Conservation (phyloP, 2,329 filamentous ascomycete genomes). For the Fusarium chaquense region DNA sequence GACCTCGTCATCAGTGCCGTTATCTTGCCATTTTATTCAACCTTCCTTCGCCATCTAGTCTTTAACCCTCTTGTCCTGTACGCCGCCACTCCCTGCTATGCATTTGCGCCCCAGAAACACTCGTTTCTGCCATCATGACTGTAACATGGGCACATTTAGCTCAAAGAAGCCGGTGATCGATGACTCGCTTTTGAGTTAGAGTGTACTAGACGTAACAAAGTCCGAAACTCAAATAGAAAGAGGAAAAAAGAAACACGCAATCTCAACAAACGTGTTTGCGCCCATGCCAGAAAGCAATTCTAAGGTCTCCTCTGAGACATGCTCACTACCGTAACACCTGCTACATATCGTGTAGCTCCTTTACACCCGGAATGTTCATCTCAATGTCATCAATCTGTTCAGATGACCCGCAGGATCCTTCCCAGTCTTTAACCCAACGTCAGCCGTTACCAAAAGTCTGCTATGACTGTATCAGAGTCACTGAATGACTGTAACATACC, state of each 20-base stretch:
- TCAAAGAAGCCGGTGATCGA: constrained; percentile 5
- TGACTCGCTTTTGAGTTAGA: constrained; percentile 22
- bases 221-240: constrained; percentile 15
- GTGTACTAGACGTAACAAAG: constrained; percentile 19
- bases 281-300: constrained; percentile 3
- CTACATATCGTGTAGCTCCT: constrained; percentile 55
- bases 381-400: constrained; percentile 66
- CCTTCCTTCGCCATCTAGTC: not conserved
- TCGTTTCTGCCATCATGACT: constrained; percentile 17
- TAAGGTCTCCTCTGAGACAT: constrained; percentile 3
- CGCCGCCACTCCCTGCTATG: constrained; percentile 50
- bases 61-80: constrained; percentile 20
- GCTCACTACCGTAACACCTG: constrained; percentile 34
- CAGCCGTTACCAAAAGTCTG: constrained; percentile 45
- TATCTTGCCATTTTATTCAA: constrained; percentile 6
- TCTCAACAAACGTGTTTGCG: constrained; percentile 10
- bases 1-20: not conserved
- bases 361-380: constrained; percentile 57
- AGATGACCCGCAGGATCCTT: constrained; percentile 66
- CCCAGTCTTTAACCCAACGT: constrained; percentile 62
- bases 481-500: constrained; percentile 61
- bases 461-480: constrained; percentile 45
- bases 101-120: constrained; percentile 27
- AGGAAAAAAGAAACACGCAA: constrained; percentile 13
- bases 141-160: not conserved